A percentile compares a stretch with the other conserved stretches of the same genome.
Conservation (phyloP, 1,284 basidiomycete species). For the Rhodotorula sp. region DNA sequence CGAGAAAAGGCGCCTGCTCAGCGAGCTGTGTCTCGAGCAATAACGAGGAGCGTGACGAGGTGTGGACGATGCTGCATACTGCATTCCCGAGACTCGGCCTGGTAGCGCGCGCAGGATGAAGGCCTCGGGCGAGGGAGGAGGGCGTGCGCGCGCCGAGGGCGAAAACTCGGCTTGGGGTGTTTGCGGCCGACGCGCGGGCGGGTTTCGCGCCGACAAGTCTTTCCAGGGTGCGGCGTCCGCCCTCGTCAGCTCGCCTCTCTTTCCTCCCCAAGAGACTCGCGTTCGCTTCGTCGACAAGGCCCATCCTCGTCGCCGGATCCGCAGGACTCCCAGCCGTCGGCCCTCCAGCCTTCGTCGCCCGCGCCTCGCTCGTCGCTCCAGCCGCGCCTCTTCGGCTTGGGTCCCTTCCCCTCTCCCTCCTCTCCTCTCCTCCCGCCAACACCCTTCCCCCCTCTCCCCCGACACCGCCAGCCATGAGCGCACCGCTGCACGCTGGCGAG, state of each 20-base stretch:
- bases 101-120: too few species aligned
- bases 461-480: neutral
- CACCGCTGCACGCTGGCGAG: neutral
- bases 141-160: too few species aligned
- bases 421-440: neutral
- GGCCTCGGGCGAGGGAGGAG: too few species aligned
- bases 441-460: neutral
- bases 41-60: too few species aligned
- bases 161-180: neutral
- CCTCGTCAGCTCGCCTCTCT: neutral
- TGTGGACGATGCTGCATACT: too few species aligned
- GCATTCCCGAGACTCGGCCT: too few species aligned
- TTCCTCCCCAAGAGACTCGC: neutral
- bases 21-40: too few species aligned
- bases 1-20: too few species aligned
- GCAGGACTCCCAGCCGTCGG: conserved; percentile 2
- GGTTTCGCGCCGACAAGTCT: neutral
- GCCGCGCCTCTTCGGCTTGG: neutral
- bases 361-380: neutral
- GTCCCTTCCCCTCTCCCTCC: neutral
- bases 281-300: neutral
- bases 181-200: neutral
- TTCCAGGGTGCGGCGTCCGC: neutral
- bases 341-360: conserved; percentile 4
- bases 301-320: neutral